Evolutionary conservation across 2,329 filamentous ascomycete species (phyloP).

Genomic region (Clarireedia hainanense): DNA sequence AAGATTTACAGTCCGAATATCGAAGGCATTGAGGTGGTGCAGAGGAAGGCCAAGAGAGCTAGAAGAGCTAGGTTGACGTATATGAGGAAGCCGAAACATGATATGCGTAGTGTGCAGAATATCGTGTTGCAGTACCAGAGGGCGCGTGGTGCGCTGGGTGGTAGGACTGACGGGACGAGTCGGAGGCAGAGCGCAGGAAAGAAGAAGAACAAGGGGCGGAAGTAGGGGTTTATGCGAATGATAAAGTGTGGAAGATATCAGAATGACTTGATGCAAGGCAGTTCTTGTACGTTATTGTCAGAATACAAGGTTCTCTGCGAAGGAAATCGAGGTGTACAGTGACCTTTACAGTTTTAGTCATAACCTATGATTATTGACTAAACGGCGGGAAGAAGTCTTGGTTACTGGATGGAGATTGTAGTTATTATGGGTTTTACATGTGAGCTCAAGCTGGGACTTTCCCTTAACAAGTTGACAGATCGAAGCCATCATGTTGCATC

Average conservation of each 20-base stretch:
- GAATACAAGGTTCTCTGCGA: not conserved
- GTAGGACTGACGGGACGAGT: slow-evolving; percentile 8
- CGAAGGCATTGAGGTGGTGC: slow-evolving; percentile 86
- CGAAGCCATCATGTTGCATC: no score
- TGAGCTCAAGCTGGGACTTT: no score
- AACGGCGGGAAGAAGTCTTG: no score
- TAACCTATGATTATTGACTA: no score
- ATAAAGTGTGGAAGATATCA: not conserved
- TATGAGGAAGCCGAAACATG: slow-evolving; percentile 81
- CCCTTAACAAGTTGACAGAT: no score
- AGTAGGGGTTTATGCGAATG: not conserved
- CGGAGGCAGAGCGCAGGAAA: slow-evolving; percentile 18
- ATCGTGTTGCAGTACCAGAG: slow-evolving; percentile 61
- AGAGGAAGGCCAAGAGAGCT: slow-evolving; percentile 75
- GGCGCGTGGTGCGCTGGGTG: slow-evolving; percentile 39
- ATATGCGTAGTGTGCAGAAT: slow-evolving; percentile 77
- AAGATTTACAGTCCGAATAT: slow-evolving; percentile 91
- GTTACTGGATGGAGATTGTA: no score
- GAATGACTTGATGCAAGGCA: not conserved
- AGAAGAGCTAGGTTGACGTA: slow-evolving; percentile 84
- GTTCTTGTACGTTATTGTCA: slow-evolving; percentile 8
- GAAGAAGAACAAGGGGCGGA: slow-evolving; percentile 24
- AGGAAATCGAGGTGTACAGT: not conserved
- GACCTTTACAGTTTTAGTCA: not conserved
- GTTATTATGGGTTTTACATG: no score